phyloP scores from a whole-genome alignment of 2,329 filamentous ascomycete species.

The Botrytis aclada region DNA sequence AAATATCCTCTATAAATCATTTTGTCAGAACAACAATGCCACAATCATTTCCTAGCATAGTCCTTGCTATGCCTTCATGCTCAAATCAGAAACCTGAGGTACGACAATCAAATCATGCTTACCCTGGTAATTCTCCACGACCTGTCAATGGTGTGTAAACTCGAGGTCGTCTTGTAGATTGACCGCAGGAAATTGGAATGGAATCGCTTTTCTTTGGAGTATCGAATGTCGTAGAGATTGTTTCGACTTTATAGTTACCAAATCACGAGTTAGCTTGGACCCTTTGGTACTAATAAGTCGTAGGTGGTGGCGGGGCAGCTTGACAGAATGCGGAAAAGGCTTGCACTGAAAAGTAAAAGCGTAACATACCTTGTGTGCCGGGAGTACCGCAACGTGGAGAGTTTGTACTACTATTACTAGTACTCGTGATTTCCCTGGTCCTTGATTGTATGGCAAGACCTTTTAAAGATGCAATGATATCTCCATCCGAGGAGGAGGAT shows the following conservation, averaged over 20 bases:
- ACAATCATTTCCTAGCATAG: neutral
- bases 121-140: slow-evolving; percentile 58
- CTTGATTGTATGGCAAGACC: slow-evolving; percentile 14
- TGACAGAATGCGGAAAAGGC: neutral
- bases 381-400: slow-evolving; percentile 20
- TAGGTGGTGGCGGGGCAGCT: slow-evolving; percentile 17
- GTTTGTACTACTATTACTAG: slow-evolving; percentile 10
- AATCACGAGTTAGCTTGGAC: slow-evolving; percentile 6
- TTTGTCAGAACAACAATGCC: slow-evolving; percentile 10
- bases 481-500: slow-evolving; percentile 25
- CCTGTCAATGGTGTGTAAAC: slow-evolving; percentile 49
- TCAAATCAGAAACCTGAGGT: neutral
- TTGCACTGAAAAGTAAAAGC: slow-evolving; percentile 1
- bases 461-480: slow-evolving; percentile 25
- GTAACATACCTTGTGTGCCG: slow-evolving; percentile 24
- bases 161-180: slow-evolving; percentile 44
- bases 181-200: slow-evolving; percentile 54
- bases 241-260: slow-evolving; percentile 19
- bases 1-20: slow-evolving; percentile 53
- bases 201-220: slow-evolving; percentile 44
- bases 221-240: slow-evolving; percentile 8
- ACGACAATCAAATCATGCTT: slow-evolving; percentile 36
- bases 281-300: neutral
- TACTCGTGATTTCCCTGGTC: slow-evolving; percentile 18
- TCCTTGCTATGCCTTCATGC: neutral